Percentiles rank a stretch among this genome's conserved stretches.
phyloP scores from a whole-genome alignment of 176 grass and related monocot genomes.

The Triticum timopheevii region DNA sequence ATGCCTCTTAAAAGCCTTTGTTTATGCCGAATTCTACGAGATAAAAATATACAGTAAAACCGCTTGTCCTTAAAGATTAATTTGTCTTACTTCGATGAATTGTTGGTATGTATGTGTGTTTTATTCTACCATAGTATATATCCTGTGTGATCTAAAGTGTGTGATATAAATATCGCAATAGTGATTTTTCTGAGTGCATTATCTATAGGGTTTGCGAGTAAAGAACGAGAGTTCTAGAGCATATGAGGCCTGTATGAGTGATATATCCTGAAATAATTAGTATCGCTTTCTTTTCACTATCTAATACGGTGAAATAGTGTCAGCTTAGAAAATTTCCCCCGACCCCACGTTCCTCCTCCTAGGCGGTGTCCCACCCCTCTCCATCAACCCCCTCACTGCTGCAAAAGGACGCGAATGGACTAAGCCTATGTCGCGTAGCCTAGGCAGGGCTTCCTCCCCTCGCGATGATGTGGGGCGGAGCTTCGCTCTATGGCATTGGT shows the following conservation, averaged over 20 bases:
- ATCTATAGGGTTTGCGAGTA: neutral
- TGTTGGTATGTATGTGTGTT: neutral
- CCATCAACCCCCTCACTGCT: no score
- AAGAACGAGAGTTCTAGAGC: neutral
- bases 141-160: neutral
- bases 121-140: no score
- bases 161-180: neutral
- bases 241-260: neutral
- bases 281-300: neutral
- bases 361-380: no score
- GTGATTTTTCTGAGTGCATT: neutral
- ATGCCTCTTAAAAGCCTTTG: neutral
- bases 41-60: no score
- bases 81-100: neutral
- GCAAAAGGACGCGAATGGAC: no score
- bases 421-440: no score
- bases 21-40: neutral
- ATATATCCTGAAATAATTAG: neutral
- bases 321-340: no score
- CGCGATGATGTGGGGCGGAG: no score
- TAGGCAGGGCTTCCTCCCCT: no score
- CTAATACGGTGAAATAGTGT: no score
- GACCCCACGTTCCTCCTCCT: no score
- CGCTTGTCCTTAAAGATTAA: neutral
- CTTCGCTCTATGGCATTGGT: no score